phyloP scores from a whole-genome alignment of 2,329 filamentous ascomycete genomes.

The Hypomyces perniciosus region DNA sequence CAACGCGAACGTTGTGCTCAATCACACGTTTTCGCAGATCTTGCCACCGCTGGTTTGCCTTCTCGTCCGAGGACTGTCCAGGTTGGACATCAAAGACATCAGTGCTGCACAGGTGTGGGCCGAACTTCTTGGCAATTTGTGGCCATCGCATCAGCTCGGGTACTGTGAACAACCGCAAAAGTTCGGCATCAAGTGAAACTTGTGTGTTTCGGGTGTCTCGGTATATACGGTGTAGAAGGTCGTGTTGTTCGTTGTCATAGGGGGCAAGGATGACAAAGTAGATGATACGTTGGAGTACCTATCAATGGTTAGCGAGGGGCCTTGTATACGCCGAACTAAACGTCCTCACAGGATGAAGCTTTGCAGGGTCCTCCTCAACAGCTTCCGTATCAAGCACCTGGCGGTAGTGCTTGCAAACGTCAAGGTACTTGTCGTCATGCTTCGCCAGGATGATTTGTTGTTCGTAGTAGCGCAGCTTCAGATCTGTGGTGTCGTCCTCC shows the following conservation, averaged over 20 bases:
- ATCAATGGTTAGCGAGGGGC: constrained; percentile 6
- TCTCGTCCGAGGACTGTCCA: constrained; percentile 64
- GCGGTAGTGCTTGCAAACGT: constrained; percentile 96
- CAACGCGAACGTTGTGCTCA: constrained; percentile 95
- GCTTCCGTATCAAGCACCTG: constrained; percentile 95
- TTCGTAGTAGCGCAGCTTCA: constrained; percentile 95
- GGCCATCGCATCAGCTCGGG: constrained; percentile 99
- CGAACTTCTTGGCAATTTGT: constrained; percentile 81
- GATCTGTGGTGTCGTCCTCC: constrained; percentile 86
- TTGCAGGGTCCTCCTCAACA: constrained; percentile 80
- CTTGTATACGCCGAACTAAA: neutral
- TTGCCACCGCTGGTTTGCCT: constrained; percentile 82
- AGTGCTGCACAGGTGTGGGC: constrained; percentile 77
- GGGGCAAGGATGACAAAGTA: constrained; percentile 96
- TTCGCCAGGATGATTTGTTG: constrained; percentile 94
- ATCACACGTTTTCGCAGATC: constrained; percentile 97
- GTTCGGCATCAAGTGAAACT: constrained; percentile 72
- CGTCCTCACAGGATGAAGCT: constrained; percentile 72
- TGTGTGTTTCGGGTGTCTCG: constrained; percentile 75
- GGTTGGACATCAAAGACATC: constrained; percentile 77
- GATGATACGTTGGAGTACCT: constrained; percentile 91
- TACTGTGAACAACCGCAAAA: constrained; percentile 91
- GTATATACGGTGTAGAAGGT: constrained; percentile 89
- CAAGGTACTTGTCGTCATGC: constrained; percentile 95
- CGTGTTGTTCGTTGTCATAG: constrained; percentile 97